Conservation (phyloP, 768 basidiomycete species). For the Lentinula aciculospora region DNA sequence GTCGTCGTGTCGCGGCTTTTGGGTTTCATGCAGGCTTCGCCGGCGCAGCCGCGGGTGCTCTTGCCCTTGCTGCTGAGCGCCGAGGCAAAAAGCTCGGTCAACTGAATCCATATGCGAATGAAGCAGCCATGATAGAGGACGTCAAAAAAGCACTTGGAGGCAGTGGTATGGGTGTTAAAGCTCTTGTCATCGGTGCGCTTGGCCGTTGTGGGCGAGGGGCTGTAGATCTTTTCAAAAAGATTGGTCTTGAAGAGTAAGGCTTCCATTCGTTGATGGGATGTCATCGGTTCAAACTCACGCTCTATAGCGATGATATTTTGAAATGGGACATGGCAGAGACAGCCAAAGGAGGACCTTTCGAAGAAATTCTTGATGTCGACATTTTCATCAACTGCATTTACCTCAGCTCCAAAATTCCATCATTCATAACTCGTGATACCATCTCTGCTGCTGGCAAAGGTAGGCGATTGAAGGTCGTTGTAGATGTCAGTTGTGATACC, state of each 20-base stretch:
- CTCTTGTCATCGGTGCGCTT: constrained; percentile 92
- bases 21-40: constrained; percentile 98
- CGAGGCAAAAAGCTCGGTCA: constrained; percentile 55
- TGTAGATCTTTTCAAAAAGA: constrained; percentile 91
- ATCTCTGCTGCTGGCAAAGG: constrained; percentile 65
- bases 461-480: constrained; percentile 74
- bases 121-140: constrained; percentile 71
- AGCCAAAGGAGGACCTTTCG: constrained; percentile 92
- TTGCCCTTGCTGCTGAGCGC: constrained; percentile 69
- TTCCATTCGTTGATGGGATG: constrained; percentile 2
- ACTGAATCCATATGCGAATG: constrained; percentile 80
- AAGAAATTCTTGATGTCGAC: constrained; percentile 93
- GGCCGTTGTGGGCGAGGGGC: constrained; percentile 95
- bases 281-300: background rate
- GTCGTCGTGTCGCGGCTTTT: constrained; percentile 94
- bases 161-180: constrained; percentile 70
- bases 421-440: constrained; percentile 71
- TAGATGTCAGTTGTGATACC: constrained; percentile 98
- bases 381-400: constrained; percentile 99
- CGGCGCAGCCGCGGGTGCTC: constrained; percentile 89
- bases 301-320: constrained; percentile 76
- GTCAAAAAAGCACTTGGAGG: constrained; percentile 65
- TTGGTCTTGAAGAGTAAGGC: constrained; percentile 88
- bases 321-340: constrained; percentile 99
- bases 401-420: constrained; percentile 76